Evolutionary conservation across 305 asterid species (phyloP), one percentile per base, ranked within the genome.

Genomic region (Solanum hybrid): DNA sequence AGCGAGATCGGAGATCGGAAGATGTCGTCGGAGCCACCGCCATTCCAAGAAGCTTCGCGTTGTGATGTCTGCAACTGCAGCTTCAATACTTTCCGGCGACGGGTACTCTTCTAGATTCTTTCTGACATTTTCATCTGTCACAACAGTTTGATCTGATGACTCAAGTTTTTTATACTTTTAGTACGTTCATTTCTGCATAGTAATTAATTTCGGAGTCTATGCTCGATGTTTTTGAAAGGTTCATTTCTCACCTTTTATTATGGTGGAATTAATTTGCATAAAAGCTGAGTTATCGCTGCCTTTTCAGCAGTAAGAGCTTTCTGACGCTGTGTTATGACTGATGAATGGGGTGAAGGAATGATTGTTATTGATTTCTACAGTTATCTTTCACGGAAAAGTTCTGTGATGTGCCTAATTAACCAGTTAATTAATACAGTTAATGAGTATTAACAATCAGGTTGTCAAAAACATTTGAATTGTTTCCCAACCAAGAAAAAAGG

Each of bases 31-130:
- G 98, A 97, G 90, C 98, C 97, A 32, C 98, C 98, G 89, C 95
- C 94, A 20, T 96, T 97, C 89, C 97, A 96, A 90, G 99, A 97
- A 91, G 93, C 98, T 81, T 87, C 96, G 68, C 98, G 99, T 68
- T 97, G 99, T 88, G 98, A 97, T 91, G 97, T 96, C 93, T 96
- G 99, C 93, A 95, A 94, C 91, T 95, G 99, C 93, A 96, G 98
- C 93, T 97, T 97, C 95, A 95, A 95, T 94, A 92, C 99, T 90
- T 97, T 97, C 92, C 96, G 98, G 91, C 98, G 99, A 57, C 98
- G 99, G 94, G 99, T 97, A 92, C 89, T 89, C 34, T 61, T 79
- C 51, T 17, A 39, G 70, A 27, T 82, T 27, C 87, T 88, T 88
- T 88, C 73, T 29, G 45, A 88, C 22, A 38, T 87, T 73, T 17